Evolutionary conservation across 1,284 basidiomycete genomes (phyloP).

Genomic region (Cutaneotrichosporon sp.): DNA sequence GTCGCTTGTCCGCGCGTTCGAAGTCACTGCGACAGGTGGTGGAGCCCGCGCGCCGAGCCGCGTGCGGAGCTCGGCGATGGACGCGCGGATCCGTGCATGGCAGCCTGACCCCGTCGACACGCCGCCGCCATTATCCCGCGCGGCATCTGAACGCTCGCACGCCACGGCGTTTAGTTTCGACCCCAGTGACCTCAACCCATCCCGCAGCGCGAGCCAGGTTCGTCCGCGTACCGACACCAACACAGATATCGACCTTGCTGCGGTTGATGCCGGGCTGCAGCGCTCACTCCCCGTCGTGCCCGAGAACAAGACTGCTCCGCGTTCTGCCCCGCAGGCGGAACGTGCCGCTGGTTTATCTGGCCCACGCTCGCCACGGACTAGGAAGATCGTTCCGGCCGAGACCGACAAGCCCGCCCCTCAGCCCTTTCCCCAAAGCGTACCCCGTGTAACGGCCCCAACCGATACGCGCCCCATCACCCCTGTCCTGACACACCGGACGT

Average conservation of each 20-base stretch:
- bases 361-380: no score
- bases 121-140: constrained; percentile 2
- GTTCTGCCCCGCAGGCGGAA: no score
- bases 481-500: not conserved
- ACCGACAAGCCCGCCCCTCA: no score
- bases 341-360: no score
- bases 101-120: constrained; percentile 24
- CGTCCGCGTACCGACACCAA: constrained; percentile 4
- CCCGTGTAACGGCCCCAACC: no score
- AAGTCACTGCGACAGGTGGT: constrained; percentile 5
- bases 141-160: not conserved
- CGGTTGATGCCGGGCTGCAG: not conserved
- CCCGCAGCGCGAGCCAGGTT: constrained; percentile 42
- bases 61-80: constrained; percentile 4
- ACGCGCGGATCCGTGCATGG: constrained; percentile 30
- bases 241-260: not conserved
- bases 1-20: constrained; percentile 34
- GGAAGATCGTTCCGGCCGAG: no score
- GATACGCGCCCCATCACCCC: no score
- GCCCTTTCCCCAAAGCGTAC: no score
- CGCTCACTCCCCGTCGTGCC: no score
- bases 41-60: not conserved
- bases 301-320: no score
- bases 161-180: constrained; percentile 34
- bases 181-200: constrained; percentile 43